phyloP scores from a whole-genome alignment of 768 basidiomycete species.

The Lactarius deliciosus region DNA sequence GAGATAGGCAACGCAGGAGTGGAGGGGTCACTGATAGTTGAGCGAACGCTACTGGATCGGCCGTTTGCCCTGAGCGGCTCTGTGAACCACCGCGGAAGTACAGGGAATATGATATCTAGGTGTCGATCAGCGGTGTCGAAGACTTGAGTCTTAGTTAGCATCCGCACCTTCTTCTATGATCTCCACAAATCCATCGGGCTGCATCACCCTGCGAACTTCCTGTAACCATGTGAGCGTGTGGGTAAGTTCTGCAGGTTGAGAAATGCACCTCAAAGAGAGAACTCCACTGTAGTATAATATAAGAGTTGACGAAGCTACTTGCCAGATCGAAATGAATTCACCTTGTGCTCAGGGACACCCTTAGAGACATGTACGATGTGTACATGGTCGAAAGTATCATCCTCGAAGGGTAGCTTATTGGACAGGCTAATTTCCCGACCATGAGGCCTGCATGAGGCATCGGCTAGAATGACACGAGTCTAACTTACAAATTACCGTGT shows the following conservation, averaged over 20 bases:
- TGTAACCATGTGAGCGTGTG: slow-evolving; percentile 37
- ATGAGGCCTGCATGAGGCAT: background rate
- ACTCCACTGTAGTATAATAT: slow-evolving; percentile 33
- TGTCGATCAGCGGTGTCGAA: slow-evolving; percentile 1
- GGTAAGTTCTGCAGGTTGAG: slow-evolving; percentile 8
- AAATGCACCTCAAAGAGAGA: slow-evolving; percentile 18
- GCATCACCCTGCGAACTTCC: slow-evolving; percentile 72
- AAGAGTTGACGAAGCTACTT: slow-evolving; percentile 48
- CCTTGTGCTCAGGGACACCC: slow-evolving; percentile 58
- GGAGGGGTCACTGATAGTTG: slow-evolving; percentile 9
- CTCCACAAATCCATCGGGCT: slow-evolving; percentile 69
- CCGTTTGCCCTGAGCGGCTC: slow-evolving; percentile 52
- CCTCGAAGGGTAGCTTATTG: slow-evolving; percentile 75
- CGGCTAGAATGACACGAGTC: slow-evolving; percentile 3
- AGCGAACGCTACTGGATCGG: slow-evolving; percentile 13
- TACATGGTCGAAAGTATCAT: slow-evolving; percentile 82
- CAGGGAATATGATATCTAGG: slow-evolving; percentile 76
- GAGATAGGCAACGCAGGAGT: slow-evolving; percentile 13
- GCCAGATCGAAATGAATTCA: slow-evolving; percentile 27
- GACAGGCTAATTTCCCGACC: slow-evolving; percentile 51
- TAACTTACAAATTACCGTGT: slow-evolving; percentile 73
- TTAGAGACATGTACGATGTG: slow-evolving; percentile 64
- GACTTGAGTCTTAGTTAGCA: background rate
- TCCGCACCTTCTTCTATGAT: slow-evolving; percentile 68
- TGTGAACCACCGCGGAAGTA: slow-evolving; percentile 76